A percentile compares a stretch with the other conserved stretches of the same genome.
These are phyloP conservation scores for Eucalyptus marginata DNA, from an alignment of 345 rosid genomes.

Conservation along the genomic window DNA sequence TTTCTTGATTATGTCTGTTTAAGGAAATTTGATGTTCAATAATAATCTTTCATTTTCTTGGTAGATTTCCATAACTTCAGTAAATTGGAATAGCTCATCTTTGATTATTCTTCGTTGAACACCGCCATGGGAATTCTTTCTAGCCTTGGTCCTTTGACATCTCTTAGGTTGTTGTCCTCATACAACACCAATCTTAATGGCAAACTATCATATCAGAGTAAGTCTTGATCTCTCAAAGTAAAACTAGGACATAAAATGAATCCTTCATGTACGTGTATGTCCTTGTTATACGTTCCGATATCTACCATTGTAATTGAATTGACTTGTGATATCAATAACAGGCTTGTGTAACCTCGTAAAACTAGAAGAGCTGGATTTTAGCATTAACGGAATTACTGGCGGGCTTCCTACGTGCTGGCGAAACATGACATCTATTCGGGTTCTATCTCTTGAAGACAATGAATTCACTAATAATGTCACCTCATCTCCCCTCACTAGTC, in stretches of 20 bases:
- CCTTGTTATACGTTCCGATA: rapidly evolving
- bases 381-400: rapidly evolving
- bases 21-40: too few species aligned
- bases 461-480: too few species aligned
- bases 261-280: rapidly evolving
- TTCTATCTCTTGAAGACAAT: background rate
- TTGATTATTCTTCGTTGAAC: background rate
- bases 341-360: background rate
- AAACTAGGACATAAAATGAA: too few species aligned
- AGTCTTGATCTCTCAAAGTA: rapidly evolving
- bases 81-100: background rate
- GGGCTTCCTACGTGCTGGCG: background rate
- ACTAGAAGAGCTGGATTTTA: background rate
- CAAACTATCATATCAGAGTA: background rate
- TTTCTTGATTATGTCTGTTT: too few species aligned
- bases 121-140: background rate
- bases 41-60: too few species aligned
- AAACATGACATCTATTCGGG: background rate
- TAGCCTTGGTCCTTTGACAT: background rate
- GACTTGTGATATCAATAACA: background rate
- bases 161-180: background rate
- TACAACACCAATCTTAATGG: rapidly evolving
- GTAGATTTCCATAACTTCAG: background rate
- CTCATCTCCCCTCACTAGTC: background rate
- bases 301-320: background rate